Base-by-base conservation (phyloP, 768 basidiomycete species). In the Termitomyces sp. region DNA sequence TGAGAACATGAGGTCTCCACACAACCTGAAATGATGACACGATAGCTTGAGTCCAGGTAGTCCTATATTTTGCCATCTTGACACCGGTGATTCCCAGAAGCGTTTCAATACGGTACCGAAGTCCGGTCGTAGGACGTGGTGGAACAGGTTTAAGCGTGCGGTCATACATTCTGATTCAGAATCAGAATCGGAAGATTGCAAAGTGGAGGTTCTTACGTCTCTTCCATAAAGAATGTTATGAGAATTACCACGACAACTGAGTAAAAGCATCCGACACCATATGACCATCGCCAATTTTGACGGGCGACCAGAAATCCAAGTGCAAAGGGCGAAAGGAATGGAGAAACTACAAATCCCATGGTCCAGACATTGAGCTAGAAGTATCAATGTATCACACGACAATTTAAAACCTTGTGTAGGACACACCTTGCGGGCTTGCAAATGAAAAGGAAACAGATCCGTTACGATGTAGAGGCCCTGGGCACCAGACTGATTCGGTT, bases 311-410 rank as follows among this genome's bases (percentile, higher is more conserved):
- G 72, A 74, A 87, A 89, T 4, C 87, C 86, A 60, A 87, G 83
- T 0, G 81, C 76, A 64, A 86, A 87, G 0, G 87, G 87, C 2
- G 84, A 85, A 10, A 82, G 63, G 73, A 84, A 84, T 10, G 82
- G 84, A 15, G 84, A 84, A 28, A 86, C 67, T 64, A 88, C 79
- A 71, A 88, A 86, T 1, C 85, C 87, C 79, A 88, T 83, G 3
- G 86, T 87, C 87, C 86, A 87, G 51, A 84, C 69, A 61, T 85
- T 86, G 36, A 88, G 75, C 84, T 86, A 58, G 16, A 26, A 15
- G 28, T 28, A 13, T 41, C 6, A n/a, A 52, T 18, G 3, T 16
- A 5, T 5, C 39, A 50, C 13, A 22, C 28, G 3, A 4, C 18
- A 10, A 1, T 26, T n/a, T 3, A 20, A 20, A 29, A 13, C 7